A percentile compares a stretch with the other conserved stretches of the same genome.
Evolutionary conservation across 2,329 filamentous ascomycete genomes (phyloP).

Genomic region (Exophiala sp.): DNA sequence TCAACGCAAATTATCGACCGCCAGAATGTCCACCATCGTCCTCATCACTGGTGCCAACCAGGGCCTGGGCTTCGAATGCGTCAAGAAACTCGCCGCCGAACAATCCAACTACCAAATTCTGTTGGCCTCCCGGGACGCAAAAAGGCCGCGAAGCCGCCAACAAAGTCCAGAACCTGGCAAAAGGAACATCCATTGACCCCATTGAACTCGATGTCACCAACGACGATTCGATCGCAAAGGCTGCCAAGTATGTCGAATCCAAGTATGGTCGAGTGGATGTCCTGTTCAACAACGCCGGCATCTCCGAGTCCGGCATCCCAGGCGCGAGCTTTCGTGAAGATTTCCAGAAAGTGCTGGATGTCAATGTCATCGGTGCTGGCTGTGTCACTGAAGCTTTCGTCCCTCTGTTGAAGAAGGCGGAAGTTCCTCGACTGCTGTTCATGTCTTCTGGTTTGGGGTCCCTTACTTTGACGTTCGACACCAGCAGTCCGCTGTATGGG

Average conservation of each 20-base stretch:
- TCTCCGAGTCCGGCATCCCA: background rate
- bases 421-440: constrained; percentile 19
- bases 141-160: constrained; percentile 36
- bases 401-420: constrained; percentile 19
- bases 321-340: constrained; percentile 11
- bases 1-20: background rate
- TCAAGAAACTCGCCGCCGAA: constrained; percentile 29
- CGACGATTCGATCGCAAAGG: constrained; percentile 18
- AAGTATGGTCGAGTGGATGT: constrained; percentile 24
- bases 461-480: constrained; percentile 11
- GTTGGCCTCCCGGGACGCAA: constrained; percentile 32
- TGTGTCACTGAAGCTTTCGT: constrained; percentile 20
- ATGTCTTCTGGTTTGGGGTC: constrained; percentile 23
- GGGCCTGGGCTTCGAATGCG: constrained; percentile 20
- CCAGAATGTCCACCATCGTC: constrained; percentile 9
- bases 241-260: constrained; percentile 18
- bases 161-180: constrained; percentile 7
- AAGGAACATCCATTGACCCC: constrained; percentile 9
- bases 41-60: constrained; percentile 24
- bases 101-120: constrained; percentile 35
- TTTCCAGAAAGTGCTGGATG: constrained; percentile 22
- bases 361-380: constrained; percentile 14
- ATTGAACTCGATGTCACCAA: constrained; percentile 16
- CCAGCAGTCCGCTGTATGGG: constrained; percentile 3
- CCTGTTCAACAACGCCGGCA: constrained; percentile 27